phyloP scores from a whole-genome alignment of 2,329 filamentous ascomycete species.

The Phaeosphaeriaceae sp. region DNA sequence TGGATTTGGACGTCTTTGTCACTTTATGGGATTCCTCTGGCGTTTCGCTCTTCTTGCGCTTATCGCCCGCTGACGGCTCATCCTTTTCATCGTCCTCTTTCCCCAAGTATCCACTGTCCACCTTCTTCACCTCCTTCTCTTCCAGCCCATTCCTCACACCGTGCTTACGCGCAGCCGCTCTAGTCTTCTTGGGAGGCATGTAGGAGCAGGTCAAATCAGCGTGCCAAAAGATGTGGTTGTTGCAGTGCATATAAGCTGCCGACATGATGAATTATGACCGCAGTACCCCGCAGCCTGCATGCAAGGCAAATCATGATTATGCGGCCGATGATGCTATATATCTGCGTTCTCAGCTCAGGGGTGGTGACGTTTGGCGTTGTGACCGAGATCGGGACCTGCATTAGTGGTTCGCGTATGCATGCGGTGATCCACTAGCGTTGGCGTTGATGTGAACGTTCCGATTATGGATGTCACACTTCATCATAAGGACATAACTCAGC shows the following conservation, averaged over 20 bases:
- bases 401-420: conserved; percentile 5
- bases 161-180: conserved; percentile 1
- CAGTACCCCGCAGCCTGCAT: background rate
- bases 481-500: too few relatives aligned
- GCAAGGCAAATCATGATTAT: background rate
- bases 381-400: conserved; percentile 7
- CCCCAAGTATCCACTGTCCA: conserved; percentile 11
- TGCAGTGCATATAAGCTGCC: conserved; percentile 11
- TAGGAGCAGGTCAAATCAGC: conserved; percentile 9
- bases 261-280: conserved; percentile 5
- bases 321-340: conserved; percentile 1
- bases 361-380: conserved; percentile 9
- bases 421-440: background rate
- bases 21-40: conserved; percentile 1
- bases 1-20: background rate
- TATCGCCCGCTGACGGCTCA: background rate
- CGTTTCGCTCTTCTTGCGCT: conserved; percentile 3
- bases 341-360: conserved; percentile 5
- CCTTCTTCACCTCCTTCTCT: conserved; percentile 6
- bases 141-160: conserved; percentile 10
- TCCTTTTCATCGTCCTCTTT: background rate
- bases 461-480: background rate
- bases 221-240: conserved; percentile 14
- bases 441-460: conserved; percentile 3
- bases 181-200: conserved; percentile 7